A percentile compares a stretch with the other conserved stretches of the same genome.
Evolutionary conservation across 116 monocot species (phyloP).

Genomic region (Iris pallida): DNA sequence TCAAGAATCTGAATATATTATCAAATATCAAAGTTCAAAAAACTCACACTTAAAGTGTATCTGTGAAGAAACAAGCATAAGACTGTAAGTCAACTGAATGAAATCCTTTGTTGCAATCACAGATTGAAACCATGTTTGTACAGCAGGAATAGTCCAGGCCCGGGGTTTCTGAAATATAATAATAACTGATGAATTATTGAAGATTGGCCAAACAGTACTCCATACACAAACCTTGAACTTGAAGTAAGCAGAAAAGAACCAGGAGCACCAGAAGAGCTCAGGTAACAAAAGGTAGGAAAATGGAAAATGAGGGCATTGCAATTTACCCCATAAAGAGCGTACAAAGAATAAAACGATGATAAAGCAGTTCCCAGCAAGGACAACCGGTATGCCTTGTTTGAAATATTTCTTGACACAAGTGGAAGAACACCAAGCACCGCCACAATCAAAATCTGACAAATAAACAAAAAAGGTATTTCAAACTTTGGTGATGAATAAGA

Average conservation of each 20-base stretch:
- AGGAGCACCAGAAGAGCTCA: neutral
- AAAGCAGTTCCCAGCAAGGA: constrained; percentile 72
- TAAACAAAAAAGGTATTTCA: too few species aligned
- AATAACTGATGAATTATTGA: neutral
- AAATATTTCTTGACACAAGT: constrained; percentile 46
- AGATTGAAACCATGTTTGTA: constrained; percentile 74
- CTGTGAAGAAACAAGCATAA: constrained; percentile 64
- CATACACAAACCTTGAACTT: neutral
- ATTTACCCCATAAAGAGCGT: constrained; percentile 74
- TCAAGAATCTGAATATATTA: constrained; percentile 1
- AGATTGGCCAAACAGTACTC: neutral
- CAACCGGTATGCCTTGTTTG: constrained; percentile 64
- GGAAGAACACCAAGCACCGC: constrained; percentile 74
- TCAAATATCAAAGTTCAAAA: neutral
- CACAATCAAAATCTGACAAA: constrained; percentile 62
- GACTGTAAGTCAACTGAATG: constrained; percentile 70
- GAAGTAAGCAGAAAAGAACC: neutral
- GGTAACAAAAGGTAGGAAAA: neutral
- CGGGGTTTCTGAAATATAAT: constrained; percentile 66
- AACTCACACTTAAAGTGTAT: constrained; percentile 68
- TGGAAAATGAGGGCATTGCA: neutral
- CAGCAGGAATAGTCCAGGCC: constrained; percentile 59
- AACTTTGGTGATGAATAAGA: neutral
- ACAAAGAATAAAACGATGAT: constrained; percentile 74
- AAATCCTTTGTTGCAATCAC: constrained; percentile 75